phyloP scores from a whole-genome alignment of 805 yeast species.

The Zygosaccharomyces bisporus region DNA sequence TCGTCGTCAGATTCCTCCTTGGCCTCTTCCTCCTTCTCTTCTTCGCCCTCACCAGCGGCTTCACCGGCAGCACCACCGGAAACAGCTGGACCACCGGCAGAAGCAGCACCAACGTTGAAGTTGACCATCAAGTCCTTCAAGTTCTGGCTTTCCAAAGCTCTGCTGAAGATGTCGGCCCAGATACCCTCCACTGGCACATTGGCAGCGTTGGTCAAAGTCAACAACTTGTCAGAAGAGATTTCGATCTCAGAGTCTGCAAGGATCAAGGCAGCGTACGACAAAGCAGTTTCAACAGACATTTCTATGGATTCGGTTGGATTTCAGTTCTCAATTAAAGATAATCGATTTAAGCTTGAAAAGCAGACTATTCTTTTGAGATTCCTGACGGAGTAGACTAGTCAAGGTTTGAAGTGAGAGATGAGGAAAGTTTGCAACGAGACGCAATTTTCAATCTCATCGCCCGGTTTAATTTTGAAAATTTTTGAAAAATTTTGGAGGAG shows the following conservation, averaged over 20 bases:
- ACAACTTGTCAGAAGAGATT: conserved; percentile 78
- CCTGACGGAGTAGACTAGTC: conserved; percentile 2
- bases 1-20: conserved; percentile 73
- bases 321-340: conserved; percentile 29
- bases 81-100: conserved; percentile 40
- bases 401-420: neutral
- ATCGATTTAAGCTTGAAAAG: conserved; percentile 36
- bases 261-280: conserved; percentile 97
- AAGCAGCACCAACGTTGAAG: conserved; percentile 51
- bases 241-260: conserved; percentile 96
- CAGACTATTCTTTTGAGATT: conserved; percentile 37
- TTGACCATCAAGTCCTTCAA: conserved; percentile 62
- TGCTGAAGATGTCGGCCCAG: conserved; percentile 81
- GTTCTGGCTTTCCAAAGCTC: conserved; percentile 78
- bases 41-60: conserved; percentile 56
- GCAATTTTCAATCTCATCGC: conserved; percentile 3
- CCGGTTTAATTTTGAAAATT: conserved; percentile 12
- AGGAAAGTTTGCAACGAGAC: neutral
- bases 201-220: conserved; percentile 70
- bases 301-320: conserved; percentile 11
- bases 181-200: conserved; percentile 69
- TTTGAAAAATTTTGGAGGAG: conserved; percentile 8
- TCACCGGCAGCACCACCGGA: conserved; percentile 46
- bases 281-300: conserved; percentile 85
- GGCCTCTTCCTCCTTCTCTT: conserved; percentile 47